Evolutionary conservation across 2,329 filamentous ascomycete genomes (phyloP), one percentile per base, ranked within the genome.

Genomic region (Cladobotryum protrusum): DNA sequence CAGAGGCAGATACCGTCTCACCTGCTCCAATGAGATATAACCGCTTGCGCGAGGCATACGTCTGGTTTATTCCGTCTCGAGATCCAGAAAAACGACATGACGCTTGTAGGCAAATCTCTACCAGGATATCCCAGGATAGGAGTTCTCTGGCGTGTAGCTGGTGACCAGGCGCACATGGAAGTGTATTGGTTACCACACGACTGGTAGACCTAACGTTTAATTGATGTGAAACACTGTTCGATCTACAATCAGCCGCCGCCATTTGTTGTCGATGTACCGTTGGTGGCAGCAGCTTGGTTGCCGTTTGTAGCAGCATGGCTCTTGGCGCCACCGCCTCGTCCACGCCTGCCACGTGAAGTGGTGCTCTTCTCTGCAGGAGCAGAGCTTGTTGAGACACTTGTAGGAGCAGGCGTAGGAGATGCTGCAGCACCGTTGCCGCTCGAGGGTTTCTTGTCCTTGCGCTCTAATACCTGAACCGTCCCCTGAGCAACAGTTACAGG

Each of bases 391-490:
- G 45, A 45, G 17, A 32, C 44, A 43, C 40, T 57, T 55, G 36
- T 54, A 48, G 19, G 51, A 51, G 43, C 55, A 48, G 50, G 56
- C 52, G 37, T 55, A 56, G 36, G 52, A 9, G 61, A 40, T 14
- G 43, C 36, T 13, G 45, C 51, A 13, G 52, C 42, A 15, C 56
- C 56, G 8, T 45, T 47, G 9, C 50, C 37, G 33, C 57, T 56
- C 4, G 61, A 54, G 11, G 67, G 63, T 54, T 72, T 74, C 61
- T 75, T 75, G 43, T 88, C 85, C 65, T 87, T 89, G 45, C 86
- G 80, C 69, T 96, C 91, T 19, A 95, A 72, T 1, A 97, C 87
- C 56, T 95, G 88, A 2, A 97, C 89, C 9, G 85, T 85, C 6
- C 88, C 90, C 63, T 95, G 87, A 0, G 86, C 91, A 11, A 97